These are phyloP conservation scores for Coffea humblotiana DNA, from an alignment of 305 asterid genomes.

Conservation along the genomic window DNA sequence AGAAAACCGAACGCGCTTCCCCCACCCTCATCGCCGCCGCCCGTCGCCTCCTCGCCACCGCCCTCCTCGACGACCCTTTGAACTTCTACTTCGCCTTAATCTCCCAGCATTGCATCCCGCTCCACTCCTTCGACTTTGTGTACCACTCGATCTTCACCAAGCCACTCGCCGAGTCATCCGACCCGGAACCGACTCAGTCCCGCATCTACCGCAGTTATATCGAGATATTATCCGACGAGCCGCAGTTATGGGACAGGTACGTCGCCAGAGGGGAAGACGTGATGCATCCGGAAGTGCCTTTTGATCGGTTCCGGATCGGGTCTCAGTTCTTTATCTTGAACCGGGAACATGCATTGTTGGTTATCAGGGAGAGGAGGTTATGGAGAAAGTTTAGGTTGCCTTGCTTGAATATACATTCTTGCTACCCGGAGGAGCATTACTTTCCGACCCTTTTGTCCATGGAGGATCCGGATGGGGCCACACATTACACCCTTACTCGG, in stretches of 20 bases:
- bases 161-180: conserved; percentile 11
- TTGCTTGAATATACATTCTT: conserved; percentile 58
- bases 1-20: conserved; percentile 63
- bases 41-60: conserved; percentile 82
- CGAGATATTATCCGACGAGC: conserved; percentile 54
- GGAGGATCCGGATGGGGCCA: conserved; percentile 61
- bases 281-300: conserved; percentile 73
- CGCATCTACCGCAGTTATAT: conserved; percentile 64
- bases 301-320: conserved; percentile 66
- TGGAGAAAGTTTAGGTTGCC: conserved; percentile 79
- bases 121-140: conserved; percentile 64
- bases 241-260: conserved; percentile 62
- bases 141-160: conserved; percentile 51
- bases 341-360: conserved; percentile 58
- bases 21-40: conserved; percentile 82
- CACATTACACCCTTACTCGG: conserved; percentile 53
- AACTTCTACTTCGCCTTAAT: conserved; percentile 66
- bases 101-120: conserved; percentile 80
- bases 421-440: conserved; percentile 87
- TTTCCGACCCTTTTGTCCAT: conserved; percentile 76
- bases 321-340: conserved; percentile 76
- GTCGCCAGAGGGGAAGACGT: conserved; percentile 62
- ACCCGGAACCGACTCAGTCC: conserved; percentile 28
- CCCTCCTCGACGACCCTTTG: conserved; percentile 70
- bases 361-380: conserved; percentile 58